Base-by-base conservation (phyloP, 768 basidiomycete genomes). In the Pleurotus tuber-regium region DNA sequence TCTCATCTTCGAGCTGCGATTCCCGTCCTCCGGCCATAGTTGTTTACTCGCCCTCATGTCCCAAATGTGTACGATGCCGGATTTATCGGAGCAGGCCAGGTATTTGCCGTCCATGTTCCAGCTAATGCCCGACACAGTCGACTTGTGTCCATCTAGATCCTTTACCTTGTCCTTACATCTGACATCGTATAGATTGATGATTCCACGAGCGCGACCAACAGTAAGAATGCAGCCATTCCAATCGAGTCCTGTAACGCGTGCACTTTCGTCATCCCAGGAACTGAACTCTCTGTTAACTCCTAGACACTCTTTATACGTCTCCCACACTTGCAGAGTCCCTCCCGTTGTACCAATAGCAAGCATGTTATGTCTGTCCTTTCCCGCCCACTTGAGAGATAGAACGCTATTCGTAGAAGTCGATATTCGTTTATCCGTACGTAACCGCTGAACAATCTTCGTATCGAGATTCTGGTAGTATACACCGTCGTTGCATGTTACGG, bases 31-130 rank as follows among this genome's bases (percentile, higher is more conserved):
- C 11, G 63, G 62, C 14, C 63, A 52, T 12, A 67, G 52, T 16
- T 61, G 49, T 67, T 69, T 65, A 59, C 46, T 68, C 65, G 36
- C 71, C 59, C 33, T 79, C 47, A 79, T 80, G 52, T 92, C 90
- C 90, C 90, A 92, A 30, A 93, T 82, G 60, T 89, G 85, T 25
- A 95, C 89, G 33, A 86, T 84, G 53, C 95, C 94, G 61, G 88
- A 84, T 58, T 87, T 85, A 7, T 92, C 94, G 1, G 90, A 88
- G 40, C 86, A 90, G 0, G 94, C 94, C 12, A 97, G 72, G 46
- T 88, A 75, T 54, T 81, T 79, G 0, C 89, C 87, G 55, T 89
- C 87, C 2, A 70, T 57, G 48, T 86, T 79, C 90, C 90, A 95
- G 38, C 82, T 82, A 24, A 93, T 60, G 2, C 88, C 87, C 55